These are phyloP conservation scores for Clarireedia monteithiana DNA, from an alignment of 2,329 filamentous ascomycete species.

Conservation along the genomic window DNA sequence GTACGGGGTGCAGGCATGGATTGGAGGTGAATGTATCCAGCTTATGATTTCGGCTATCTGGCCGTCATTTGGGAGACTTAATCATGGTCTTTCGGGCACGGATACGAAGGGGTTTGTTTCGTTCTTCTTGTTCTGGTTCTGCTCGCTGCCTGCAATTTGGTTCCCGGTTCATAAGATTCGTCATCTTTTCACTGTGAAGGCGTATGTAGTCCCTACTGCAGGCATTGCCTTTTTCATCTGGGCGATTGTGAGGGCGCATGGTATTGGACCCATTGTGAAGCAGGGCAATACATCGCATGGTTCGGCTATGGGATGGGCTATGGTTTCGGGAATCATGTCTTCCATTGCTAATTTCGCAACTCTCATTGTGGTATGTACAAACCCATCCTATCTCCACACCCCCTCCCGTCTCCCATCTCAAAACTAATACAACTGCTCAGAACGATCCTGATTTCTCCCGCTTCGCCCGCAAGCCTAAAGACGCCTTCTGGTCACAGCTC, in stretches of 20 bases:
- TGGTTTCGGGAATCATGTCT: conserved; percentile 80
- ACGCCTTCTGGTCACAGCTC: conserved; percentile 76
- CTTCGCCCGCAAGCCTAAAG: conserved; percentile 68
- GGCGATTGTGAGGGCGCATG: conserved; percentile 73
- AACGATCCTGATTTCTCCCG: conserved; percentile 78
- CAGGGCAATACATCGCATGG: conserved; percentile 58
- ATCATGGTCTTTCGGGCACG: conserved; percentile 68
- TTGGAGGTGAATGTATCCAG: conserved; percentile 77
- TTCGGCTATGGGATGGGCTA: conserved; percentile 67
- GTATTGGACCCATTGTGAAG: conserved; percentile 73
- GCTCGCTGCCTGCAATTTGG: conserved; percentile 76
- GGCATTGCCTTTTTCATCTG: conserved; percentile 83
- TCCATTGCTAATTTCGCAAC: conserved; percentile 88
- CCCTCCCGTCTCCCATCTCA: not conserved
- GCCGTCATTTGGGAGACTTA: conserved; percentile 51
- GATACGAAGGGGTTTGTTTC: conserved; percentile 68
- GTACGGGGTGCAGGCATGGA: conserved; percentile 82
- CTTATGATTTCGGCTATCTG: conserved; percentile 86
- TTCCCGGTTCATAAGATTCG: conserved; percentile 84
- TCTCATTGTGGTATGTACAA: conserved; percentile 53
- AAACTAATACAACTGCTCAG: not conserved
- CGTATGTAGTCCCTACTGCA: conserved; percentile 74
- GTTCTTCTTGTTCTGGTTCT: conserved; percentile 82
- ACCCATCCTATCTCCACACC: not conserved
- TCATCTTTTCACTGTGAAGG: conserved; percentile 86